phyloP scores from a whole-genome alignment of 305 asterid genomes.

The Fraxinus nigra region DNA sequence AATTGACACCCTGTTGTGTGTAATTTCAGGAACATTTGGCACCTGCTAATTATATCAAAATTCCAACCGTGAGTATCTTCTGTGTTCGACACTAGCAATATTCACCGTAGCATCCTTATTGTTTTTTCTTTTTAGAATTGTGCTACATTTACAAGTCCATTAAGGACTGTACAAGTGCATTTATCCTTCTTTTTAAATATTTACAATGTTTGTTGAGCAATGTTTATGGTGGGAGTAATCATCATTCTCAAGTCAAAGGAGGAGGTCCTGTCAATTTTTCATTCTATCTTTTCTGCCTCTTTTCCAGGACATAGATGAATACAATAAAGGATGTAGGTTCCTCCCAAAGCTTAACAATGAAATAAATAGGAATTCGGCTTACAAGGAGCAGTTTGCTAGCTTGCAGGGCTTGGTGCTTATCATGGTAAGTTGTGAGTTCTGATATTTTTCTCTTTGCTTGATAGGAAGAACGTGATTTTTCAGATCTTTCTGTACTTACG shows the following conservation, averaged over 20 bases:
- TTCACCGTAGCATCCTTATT: not conserved
- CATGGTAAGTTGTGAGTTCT: slow-evolving; percentile 46
- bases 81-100: not conserved
- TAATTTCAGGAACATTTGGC: slow-evolving; percentile 79
- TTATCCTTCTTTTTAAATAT: not conserved
- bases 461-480: not conserved
- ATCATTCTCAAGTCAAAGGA: not conserved
- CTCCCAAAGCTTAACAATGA: slow-evolving; percentile 82
- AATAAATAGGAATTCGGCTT: slow-evolving; percentile 47
- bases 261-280: not conserved
- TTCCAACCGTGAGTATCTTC: slow-evolving; percentile 73
- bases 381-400: slow-evolving; percentile 73
- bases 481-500: not conserved
- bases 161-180: too few species aligned
- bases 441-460: not conserved
- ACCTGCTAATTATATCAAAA: slow-evolving; percentile 75
- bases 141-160: too few species aligned
- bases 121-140: not conserved
- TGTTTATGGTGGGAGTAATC: not conserved
- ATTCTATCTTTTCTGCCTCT: not conserved
- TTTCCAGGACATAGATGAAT: slow-evolving; percentile 57
- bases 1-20: slow-evolving; percentile 27
- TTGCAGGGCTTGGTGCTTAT: slow-evolving; percentile 78
- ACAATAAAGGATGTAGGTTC: slow-evolving; percentile 64
- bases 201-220: not conserved